Evolutionary conservation across 192 early-diverging fungal species (phyloP).

Genomic region (Linnemannia exigua): DNA sequence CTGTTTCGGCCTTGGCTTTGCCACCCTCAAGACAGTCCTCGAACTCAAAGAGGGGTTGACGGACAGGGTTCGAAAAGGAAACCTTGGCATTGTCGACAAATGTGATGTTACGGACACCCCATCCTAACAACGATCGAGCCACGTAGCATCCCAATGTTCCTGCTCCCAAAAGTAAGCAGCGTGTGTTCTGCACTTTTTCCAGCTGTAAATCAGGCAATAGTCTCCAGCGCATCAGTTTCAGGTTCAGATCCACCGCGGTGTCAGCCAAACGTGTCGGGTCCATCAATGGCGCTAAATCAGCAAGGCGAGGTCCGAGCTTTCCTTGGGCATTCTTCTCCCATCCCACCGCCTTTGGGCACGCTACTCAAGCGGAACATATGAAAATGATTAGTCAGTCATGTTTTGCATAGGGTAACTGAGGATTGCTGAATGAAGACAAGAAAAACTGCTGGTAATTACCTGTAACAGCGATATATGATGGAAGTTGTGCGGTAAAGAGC

Average conservation of each 20-base stretch:
- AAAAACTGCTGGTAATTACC: constrained; percentile 45
- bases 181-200: constrained; percentile 80
- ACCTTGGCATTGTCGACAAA: constrained; percentile 95
- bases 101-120: constrained; percentile 95
- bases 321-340: constrained; percentile 92
- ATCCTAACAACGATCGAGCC: constrained; percentile 86
- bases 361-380: constrained; percentile 15
- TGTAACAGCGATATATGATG: constrained; percentile 40
- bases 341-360: constrained; percentile 80
- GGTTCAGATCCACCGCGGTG: constrained; percentile 93
- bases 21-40: constrained; percentile 91
- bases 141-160: constrained; percentile 97
- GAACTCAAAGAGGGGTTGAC: constrained; percentile 95
- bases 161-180: constrained; percentile 91
- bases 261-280: constrained; percentile 89
- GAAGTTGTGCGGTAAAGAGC: constrained; percentile 62
- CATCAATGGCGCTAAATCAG: constrained; percentile 90
- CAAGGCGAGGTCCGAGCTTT: constrained; percentile 85
- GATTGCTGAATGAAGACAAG: neutral
- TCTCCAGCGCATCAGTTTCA: constrained; percentile 98
- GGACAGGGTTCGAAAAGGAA: constrained; percentile 96
- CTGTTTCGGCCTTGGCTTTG: constrained; percentile 87
- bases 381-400: too few relatives aligned
- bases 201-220: constrained; percentile 87
- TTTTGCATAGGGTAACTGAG: too few relatives aligned